phyloP scores from a whole-genome alignment of 2,329 filamentous ascomycete species.

The Pseudopyricularia javanii region DNA sequence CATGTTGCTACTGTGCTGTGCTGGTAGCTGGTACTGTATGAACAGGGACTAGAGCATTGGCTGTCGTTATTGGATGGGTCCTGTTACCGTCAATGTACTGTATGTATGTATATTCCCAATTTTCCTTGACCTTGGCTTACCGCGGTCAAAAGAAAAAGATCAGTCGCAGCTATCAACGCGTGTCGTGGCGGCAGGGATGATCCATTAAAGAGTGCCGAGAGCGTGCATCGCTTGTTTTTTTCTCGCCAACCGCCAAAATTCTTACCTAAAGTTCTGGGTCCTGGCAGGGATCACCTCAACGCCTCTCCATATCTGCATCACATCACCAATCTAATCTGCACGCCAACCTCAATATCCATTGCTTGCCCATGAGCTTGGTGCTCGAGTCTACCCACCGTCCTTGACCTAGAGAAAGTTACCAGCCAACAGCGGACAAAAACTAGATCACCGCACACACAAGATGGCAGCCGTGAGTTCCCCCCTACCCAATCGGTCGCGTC shows the following conservation, averaged over 20 bases:
- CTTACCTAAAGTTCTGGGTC: background rate
- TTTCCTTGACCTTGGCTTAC: no score
- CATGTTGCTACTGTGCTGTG: no score
- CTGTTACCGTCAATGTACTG: no score
- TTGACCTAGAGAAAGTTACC: background rate
- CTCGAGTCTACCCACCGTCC: background rate
- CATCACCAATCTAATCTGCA: no score
- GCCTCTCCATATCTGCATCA: background rate
- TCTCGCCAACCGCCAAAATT: background rate
- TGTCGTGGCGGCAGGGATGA: background rate
- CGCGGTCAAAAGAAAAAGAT: no score
- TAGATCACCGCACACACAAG: constrained; percentile 1
- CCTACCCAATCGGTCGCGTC: background rate
- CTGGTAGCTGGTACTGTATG: no score
- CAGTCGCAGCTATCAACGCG: background rate
- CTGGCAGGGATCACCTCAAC: background rate
- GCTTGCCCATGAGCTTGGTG: background rate
- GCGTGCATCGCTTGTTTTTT: background rate
- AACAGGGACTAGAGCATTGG: no score
- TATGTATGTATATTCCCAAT: no score
- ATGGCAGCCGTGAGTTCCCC: constrained; percentile 8
- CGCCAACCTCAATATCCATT: background rate
- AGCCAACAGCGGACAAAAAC: background rate
- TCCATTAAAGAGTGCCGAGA: background rate
- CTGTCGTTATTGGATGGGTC: no score